These are phyloP conservation scores for Aspergillus cavernicola DNA, from an alignment of 495 filamentous ascomycete species.

Conservation along the genomic window DNA sequence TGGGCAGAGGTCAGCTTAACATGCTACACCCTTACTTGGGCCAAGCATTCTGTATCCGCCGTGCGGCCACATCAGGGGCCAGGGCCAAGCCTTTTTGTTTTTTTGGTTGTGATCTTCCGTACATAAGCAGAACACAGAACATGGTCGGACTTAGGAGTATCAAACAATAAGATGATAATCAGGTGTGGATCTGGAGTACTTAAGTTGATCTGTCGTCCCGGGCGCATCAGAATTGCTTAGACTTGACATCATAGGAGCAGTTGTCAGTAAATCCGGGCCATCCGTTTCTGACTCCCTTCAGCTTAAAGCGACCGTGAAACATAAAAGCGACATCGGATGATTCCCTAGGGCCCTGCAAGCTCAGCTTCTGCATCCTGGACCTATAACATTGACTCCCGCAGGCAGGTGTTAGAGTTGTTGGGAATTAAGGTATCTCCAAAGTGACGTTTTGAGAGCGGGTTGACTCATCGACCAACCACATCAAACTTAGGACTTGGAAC, in stretches of 20 bases:
- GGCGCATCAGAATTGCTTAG: background rate
- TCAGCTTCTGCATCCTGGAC: background rate
- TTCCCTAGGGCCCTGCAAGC: background rate
- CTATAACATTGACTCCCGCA: conserved; percentile 6
- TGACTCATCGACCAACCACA: conserved; percentile 24
- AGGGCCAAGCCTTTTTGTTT: conserved; percentile 8
- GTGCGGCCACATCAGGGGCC: conserved; percentile 10
- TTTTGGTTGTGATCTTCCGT: conserved; percentile 14
- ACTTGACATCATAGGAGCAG: conserved; percentile 10
- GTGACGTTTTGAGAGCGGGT: conserved; percentile 19
- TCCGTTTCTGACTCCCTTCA: background rate
- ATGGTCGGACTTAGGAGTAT: background rate
- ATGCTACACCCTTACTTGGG: conserved; percentile 17
- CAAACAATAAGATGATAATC: background rate
- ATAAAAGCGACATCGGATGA: background rate
- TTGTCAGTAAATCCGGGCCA: conserved; percentile 1
- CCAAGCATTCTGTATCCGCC: conserved; percentile 23
- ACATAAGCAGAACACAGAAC: conserved; percentile 8
- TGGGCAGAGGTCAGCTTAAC: conserved; percentile 4
- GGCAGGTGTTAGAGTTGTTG: conserved; percentile 13
- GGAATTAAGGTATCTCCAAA: background rate
- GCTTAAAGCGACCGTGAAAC: background rate
- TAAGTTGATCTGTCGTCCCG: background rate
- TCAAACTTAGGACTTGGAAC: no score
- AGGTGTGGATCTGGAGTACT: background rate